Percentiles rank a stretch among this genome's conserved stretches.
These are phyloP conservation scores for Chaetomiaceae sp. DNA, from an alignment of 2,329 filamentous ascomycete genomes.

Conservation along the genomic window DNA sequence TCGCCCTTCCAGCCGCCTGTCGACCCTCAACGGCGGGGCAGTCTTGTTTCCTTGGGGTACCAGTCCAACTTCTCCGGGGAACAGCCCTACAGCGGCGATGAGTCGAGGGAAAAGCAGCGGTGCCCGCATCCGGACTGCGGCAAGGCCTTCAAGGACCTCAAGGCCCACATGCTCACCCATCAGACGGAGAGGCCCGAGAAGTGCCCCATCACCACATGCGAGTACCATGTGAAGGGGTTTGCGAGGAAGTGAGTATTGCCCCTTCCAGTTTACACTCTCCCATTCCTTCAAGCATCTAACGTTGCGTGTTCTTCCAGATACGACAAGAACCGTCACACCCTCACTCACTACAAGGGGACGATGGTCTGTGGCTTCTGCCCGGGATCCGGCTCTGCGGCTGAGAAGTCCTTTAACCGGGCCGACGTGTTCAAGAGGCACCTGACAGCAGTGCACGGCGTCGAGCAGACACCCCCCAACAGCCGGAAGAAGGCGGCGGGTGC, in stretches of 20 bases:
- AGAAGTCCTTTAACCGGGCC: slow-evolving; percentile 93
- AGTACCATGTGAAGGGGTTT: slow-evolving; percentile 89
- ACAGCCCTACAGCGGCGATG: slow-evolving; percentile 57
- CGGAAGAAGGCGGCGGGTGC: slow-evolving; percentile 59
- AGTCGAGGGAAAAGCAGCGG: slow-evolving; percentile 62
- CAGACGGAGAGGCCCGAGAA: slow-evolving; percentile 88
- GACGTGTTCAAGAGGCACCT: slow-evolving; percentile 95
- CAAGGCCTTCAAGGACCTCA: slow-evolving; percentile 82
- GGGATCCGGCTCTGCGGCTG: slow-evolving; percentile 77
- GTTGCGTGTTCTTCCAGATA: slow-evolving; percentile 54
- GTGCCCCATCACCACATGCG: slow-evolving; percentile 86
- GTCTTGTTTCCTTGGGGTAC: slow-evolving; percentile 65
- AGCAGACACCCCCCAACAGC: slow-evolving; percentile 88
- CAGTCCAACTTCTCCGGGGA: slow-evolving; percentile 58
- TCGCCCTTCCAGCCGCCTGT: slow-evolving; percentile 48
- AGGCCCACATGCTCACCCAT: slow-evolving; percentile 92
- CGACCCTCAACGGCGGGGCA: slow-evolving; percentile 55
- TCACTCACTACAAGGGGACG: slow-evolving; percentile 94
- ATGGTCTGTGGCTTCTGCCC: slow-evolving; percentile 97
- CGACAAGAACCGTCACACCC: slow-evolving; percentile 89
- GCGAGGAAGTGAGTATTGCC: slow-evolving; percentile 64
- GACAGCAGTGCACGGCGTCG: slow-evolving; percentile 84
- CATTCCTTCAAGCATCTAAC: too few relatives aligned
- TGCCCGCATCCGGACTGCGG: slow-evolving; percentile 83
- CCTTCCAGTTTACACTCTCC: too few relatives aligned